phyloP scores from a whole-genome alignment of 2,329 filamentous ascomycete genomes.

The Ophiostoma sp. region DNA sequence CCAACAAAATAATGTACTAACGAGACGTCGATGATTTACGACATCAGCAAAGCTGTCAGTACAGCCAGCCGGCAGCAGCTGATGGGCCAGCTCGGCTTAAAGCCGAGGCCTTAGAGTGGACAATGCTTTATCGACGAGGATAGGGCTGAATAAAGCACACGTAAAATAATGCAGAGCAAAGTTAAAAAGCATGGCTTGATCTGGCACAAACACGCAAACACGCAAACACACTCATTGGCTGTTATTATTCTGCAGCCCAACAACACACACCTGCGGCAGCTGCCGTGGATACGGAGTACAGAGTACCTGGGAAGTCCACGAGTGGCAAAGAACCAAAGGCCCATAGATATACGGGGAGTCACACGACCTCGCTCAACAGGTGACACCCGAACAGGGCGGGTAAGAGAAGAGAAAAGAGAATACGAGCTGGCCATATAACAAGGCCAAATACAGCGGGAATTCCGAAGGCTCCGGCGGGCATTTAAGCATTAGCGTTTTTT shows the following conservation, averaged over 20 bases:
- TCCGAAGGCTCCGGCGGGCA: slow-evolving; percentile 5
- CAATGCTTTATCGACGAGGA: background rate
- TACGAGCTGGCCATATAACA: background rate
- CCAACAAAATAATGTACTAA: background rate
- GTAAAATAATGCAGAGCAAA: background rate
- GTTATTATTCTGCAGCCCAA: background rate
- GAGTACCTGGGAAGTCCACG: background rate
- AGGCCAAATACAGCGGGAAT: background rate
- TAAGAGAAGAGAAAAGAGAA: background rate
- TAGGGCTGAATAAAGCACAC: background rate
- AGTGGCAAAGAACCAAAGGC: background rate
- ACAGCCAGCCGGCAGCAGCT: background rate
- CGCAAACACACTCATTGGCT: background rate
- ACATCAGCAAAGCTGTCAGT: background rate
- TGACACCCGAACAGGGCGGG: background rate
- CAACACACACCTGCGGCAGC: background rate
- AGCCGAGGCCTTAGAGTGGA: background rate
- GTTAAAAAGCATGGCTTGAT: background rate
- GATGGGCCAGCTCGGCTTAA: background rate
- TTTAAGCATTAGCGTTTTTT: background rate
- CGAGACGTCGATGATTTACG: background rate
- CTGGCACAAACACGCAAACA: background rate
- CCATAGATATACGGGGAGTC: background rate
- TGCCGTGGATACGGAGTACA: background rate
- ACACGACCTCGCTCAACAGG: slow-evolving; percentile 7